These are phyloP conservation scores for Juncus inflexus DNA, from an alignment of 176 grass and related monocot genomes.

Conservation along the genomic window DNA sequence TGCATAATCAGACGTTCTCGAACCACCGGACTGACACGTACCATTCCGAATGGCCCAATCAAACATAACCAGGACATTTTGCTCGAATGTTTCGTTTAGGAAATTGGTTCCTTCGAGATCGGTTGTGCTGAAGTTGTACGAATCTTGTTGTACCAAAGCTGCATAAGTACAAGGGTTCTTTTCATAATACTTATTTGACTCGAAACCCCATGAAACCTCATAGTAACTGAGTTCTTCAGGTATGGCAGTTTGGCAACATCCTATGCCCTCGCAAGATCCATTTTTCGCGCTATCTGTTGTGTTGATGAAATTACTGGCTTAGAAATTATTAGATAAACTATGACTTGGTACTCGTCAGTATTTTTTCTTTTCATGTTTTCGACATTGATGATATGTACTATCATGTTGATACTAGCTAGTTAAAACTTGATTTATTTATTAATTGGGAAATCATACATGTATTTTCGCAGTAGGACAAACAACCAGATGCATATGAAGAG, in stretches of 20 bases:
- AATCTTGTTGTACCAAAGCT: not conserved
- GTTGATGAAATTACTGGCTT: no score
- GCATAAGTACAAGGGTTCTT: conserved; percentile 16
- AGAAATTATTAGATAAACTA: no score
- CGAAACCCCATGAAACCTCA: not conserved
- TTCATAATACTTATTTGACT: not conserved
- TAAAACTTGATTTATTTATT: no score
- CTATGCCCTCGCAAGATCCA: conserved; percentile 21
- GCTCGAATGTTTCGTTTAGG: not conserved
- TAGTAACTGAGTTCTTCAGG: conserved; percentile 6
- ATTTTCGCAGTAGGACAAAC: not conserved
- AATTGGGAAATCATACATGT: no score
- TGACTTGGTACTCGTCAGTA: no score
- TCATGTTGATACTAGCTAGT: no score
- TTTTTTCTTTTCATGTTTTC: no score
- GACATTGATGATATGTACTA: no score
- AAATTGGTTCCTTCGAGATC: not conserved
- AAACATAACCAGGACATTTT: not conserved
- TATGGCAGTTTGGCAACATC: conserved; percentile 26
- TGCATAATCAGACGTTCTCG: not conserved
- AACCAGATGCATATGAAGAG: not conserved
- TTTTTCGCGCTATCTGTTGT: not conserved
- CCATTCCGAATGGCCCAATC: conserved; percentile 26
- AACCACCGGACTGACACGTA: not conserved
- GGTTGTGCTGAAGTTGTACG: conserved; percentile 7